Conservation (phyloP, 768 basidiomycete genomes). For the Phylloporus arenicola region DNA sequence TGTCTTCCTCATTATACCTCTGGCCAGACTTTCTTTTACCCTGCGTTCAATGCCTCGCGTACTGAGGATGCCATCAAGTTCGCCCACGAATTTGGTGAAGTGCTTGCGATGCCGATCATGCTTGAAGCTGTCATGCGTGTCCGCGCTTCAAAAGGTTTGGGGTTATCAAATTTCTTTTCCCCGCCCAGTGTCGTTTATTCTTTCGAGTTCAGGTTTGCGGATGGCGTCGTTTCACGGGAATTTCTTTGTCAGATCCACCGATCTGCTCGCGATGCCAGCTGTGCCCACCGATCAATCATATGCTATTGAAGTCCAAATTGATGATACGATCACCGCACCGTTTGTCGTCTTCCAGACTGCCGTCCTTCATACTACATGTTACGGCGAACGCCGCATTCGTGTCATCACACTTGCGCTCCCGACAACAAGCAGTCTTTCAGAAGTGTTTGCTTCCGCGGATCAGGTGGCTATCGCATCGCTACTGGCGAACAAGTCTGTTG, state of each 20-base stretch:
- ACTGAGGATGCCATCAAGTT: conserved; percentile 98
- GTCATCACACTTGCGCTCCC: conserved; percentile 86
- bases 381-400: conserved; percentile 87
- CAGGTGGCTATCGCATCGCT: conserved; percentile 82
- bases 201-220: conserved; percentile 57
- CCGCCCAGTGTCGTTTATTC: not conserved
- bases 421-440: conserved; percentile 81
- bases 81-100: conserved; percentile 93
- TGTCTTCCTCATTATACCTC: conserved; percentile 96
- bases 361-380: conserved; percentile 90
- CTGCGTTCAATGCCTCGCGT: conserved; percentile 91
- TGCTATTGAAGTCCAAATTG: conserved; percentile 91
- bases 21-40: conserved; percentile 97
- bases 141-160: conserved; percentile 89
- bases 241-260: conserved; percentile 97
- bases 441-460: conserved; percentile 86
- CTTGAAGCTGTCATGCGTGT: conserved; percentile 97
- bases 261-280: conserved; percentile 91
- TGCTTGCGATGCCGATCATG: conserved; percentile 90
- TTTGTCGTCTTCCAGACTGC: conserved; percentile 95
- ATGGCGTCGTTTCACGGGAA: conserved; percentile 99
- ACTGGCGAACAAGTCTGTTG: conserved; percentile 89
- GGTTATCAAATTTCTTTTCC: conserved; percentile 4
- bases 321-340: conserved; percentile 85
- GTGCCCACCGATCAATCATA: conserved; percentile 97